phyloP scores from a whole-genome alignment of 2,329 filamentous ascomycete species.

The Venturia aucupariae region DNA sequence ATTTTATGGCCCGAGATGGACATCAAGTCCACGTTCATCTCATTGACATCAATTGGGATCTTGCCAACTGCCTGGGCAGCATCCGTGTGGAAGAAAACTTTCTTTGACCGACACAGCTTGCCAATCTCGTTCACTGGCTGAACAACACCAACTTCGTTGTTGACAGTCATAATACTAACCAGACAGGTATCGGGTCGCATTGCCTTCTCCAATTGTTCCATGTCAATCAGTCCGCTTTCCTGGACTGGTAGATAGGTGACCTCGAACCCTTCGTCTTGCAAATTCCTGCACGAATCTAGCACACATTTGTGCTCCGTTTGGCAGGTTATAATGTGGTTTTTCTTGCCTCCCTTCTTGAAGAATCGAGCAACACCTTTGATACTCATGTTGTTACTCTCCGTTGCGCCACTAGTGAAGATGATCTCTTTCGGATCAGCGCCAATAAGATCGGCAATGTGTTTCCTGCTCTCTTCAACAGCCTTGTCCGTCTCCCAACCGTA shows the following conservation, averaged over 20 bases:
- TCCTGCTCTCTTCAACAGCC: constrained; percentile 78
- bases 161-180: constrained; percentile 97
- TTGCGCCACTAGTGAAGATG: constrained; percentile 95
- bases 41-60: constrained; percentile 92
- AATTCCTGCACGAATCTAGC: constrained; percentile 88
- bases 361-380: constrained; percentile 97
- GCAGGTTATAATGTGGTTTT: constrained; percentile 95
- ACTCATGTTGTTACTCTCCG: constrained; percentile 99
- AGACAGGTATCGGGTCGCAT: constrained; percentile 85
- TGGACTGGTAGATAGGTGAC: constrained; percentile 94
- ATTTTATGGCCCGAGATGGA: constrained; percentile 98
- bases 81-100: constrained; percentile 97
- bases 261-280: constrained; percentile 94
- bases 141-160: constrained; percentile 99
- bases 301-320: constrained; percentile 99
- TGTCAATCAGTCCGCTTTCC: constrained; percentile 71
- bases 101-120: constrained; percentile 78
- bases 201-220: constrained; percentile 77
- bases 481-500: constrained; percentile 99
- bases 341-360: constrained; percentile 86
- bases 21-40: constrained; percentile 97
- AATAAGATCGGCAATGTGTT: constrained; percentile 75
- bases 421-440: constrained; percentile 96
- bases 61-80: constrained; percentile 97
- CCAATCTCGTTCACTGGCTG: constrained; percentile 93